These are phyloP conservation scores for Mollisia scopiformis DNA, from an alignment of 2,329 filamentous ascomycete genomes.

Conservation along the genomic window DNA sequence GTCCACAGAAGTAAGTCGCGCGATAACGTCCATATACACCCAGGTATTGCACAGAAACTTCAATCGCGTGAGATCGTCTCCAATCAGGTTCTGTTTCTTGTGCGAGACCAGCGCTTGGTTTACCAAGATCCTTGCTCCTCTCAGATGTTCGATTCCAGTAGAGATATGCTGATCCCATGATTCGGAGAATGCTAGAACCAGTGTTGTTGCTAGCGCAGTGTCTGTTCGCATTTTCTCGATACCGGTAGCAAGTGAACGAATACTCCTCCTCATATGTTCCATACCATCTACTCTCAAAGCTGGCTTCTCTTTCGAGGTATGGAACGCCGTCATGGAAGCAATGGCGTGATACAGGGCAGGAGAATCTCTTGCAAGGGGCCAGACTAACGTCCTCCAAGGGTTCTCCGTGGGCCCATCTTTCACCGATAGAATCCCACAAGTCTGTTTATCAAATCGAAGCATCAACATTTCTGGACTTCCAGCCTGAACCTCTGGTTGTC, in stretches of 20 bases:
- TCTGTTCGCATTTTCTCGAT: conserved; percentile 67
- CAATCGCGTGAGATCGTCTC: conserved; percentile 54
- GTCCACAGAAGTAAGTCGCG: conserved; percentile 62
- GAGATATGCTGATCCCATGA: conserved; percentile 72
- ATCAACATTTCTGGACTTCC: conserved; percentile 64
- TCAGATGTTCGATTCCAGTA: conserved; percentile 70
- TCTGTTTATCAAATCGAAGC: conserved; percentile 64
- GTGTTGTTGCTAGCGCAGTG: conserved; percentile 69
- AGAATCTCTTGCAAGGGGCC: conserved; percentile 66
- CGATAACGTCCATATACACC: conserved; percentile 76
- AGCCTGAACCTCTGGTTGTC: conserved; percentile 50
- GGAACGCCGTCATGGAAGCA: conserved; percentile 70
- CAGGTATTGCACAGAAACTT: conserved; percentile 74
- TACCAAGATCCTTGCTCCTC: conserved; percentile 67
- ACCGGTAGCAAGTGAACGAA: conserved; percentile 59
- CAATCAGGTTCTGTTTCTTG: conserved; percentile 46
- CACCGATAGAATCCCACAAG: conserved; percentile 71
- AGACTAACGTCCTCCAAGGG: conserved; percentile 72
- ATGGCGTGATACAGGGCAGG: conserved; percentile 71
- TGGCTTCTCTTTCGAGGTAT: conserved; percentile 61
- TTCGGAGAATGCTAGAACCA: conserved; percentile 70
- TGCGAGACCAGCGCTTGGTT: conserved; percentile 55
- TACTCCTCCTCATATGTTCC: conserved; percentile 69
- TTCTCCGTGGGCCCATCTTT: conserved; percentile 72
- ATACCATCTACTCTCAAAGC: conserved; percentile 63